Conservation (phyloP, 2,329 filamentous ascomycete species). For the Cucurbitaria berberidis region DNA sequence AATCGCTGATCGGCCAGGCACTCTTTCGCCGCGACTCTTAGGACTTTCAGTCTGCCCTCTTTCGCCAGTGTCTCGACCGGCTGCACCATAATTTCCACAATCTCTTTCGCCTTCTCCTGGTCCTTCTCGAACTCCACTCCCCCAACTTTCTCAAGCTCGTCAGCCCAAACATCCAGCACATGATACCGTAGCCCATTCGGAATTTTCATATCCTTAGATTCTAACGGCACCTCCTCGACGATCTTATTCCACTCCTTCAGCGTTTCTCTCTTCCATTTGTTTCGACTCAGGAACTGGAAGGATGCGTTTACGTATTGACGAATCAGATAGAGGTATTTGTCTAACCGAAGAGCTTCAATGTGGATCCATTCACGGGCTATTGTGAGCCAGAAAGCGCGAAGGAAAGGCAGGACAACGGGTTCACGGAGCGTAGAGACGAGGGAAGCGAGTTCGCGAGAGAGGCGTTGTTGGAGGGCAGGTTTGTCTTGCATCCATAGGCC, state of each 20-base stretch:
- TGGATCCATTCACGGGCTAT: conserved; percentile 59
- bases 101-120: conserved; percentile 45
- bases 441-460: conserved; percentile 77
- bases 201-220: conserved; percentile 62
- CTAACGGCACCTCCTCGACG: conserved; percentile 54
- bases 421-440: conserved; percentile 67
- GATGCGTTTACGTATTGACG: conserved; percentile 77
- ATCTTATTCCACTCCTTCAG: conserved; percentile 56
- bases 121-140: conserved; percentile 42
- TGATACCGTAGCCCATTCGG: conserved; percentile 88
- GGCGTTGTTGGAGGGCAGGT: conserved; percentile 81
- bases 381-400: conserved; percentile 59
- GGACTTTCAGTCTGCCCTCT: conserved; percentile 70
- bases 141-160: conserved; percentile 76
- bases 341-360: conserved; percentile 66
- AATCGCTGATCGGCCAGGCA: conserved; percentile 76
- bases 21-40: conserved; percentile 73
- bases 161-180: conserved; percentile 87
- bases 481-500: conserved; percentile 94
- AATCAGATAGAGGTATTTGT: conserved; percentile 90
- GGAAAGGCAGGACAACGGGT: conserved; percentile 50
- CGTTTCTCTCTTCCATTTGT: conserved; percentile 48
- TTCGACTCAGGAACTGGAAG: conserved; percentile 59
- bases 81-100: conserved; percentile 58
- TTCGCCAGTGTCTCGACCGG: conserved; percentile 64